phyloP scores from a whole-genome alignment of 345 rosid species.

The Eucalyptus regnans region DNA sequence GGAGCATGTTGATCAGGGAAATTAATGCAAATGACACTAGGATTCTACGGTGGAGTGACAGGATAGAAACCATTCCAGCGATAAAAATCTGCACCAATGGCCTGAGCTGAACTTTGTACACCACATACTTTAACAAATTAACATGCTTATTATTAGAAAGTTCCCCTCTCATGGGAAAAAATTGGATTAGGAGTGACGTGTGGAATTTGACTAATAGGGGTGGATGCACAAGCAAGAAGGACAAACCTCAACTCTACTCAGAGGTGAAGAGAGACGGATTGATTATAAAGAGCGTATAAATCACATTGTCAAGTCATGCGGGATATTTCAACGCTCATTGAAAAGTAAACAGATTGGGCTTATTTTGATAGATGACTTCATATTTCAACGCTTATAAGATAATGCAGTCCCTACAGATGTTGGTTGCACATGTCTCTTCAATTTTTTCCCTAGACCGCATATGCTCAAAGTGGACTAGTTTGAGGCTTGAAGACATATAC shows the following conservation, averaged over 20 bases:
- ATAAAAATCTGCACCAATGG: not conserved
- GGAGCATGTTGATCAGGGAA: not conserved
- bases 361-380: not conserved
- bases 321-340: fast-evolving
- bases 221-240: not conserved
- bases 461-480: not conserved
- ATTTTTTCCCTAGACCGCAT: not conserved
- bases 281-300: not conserved
- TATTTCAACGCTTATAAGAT: not conserved
- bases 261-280: not conserved
- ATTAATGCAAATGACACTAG: not conserved
- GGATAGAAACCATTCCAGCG: not conserved
- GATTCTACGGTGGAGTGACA: not conserved
- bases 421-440: not conserved
- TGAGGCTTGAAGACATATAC: not conserved
- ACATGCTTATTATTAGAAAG: not conserved
- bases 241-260: not conserved
- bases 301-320: not conserved
- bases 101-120: not conserved
- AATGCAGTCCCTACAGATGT: not conserved
- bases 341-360: not conserved
- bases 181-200: not conserved
- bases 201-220: not conserved
- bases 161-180: not conserved
- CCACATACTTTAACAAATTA: not conserved